phyloP scores from a whole-genome alignment of 495 filamentous ascomycete genomes.

The Penicillium taxi region DNA sequence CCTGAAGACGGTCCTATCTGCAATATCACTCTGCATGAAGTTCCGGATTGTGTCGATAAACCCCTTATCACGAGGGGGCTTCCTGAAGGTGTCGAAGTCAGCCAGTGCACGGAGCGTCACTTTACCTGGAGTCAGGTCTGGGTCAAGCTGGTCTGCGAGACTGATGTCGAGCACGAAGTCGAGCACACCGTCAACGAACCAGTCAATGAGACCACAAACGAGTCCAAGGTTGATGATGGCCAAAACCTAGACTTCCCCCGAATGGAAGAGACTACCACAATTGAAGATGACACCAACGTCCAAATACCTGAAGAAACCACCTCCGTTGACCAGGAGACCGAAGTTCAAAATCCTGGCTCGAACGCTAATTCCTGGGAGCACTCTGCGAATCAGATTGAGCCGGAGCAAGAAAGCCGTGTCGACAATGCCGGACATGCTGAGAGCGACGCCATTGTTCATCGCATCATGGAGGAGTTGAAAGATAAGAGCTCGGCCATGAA shows the following conservation, averaged over 20 bases:
- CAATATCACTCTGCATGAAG: conserved; percentile 32
- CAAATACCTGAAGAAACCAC: conserved; percentile 8
- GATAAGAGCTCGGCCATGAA: conserved; percentile 9
- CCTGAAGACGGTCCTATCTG: conserved; percentile 17
- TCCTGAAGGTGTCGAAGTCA: conserved; percentile 17
- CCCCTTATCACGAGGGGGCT: conserved; percentile 23
- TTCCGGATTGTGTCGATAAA: conserved; percentile 26
- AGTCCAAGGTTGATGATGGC: too few species aligned
- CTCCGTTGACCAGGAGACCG: conserved; percentile 2
- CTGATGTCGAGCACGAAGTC: not conserved
- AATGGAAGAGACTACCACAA: conserved; percentile 5
- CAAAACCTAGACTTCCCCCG: too few species aligned
- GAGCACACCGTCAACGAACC: conserved; percentile 3
- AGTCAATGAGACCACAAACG: too few species aligned
- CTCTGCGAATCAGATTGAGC: conserved; percentile 14
- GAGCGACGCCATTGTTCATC: conserved; percentile 15
- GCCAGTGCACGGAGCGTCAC: conserved; percentile 19
- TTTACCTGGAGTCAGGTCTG: conserved; percentile 30
- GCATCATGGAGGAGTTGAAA: conserved; percentile 16
- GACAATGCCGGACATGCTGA: conserved; percentile 18
- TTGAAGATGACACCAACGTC: conserved; percentile 5
- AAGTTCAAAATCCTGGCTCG: conserved; percentile 21
- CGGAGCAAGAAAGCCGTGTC: conserved; percentile 16
- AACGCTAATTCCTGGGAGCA: conserved; percentile 18
- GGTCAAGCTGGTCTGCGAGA: conserved; percentile 26